Evolutionary conservation across 768 basidiomycete genomes (phyloP), one percentile per base, ranked within the genome.

Genomic region (Podaxis sp.): DNA sequence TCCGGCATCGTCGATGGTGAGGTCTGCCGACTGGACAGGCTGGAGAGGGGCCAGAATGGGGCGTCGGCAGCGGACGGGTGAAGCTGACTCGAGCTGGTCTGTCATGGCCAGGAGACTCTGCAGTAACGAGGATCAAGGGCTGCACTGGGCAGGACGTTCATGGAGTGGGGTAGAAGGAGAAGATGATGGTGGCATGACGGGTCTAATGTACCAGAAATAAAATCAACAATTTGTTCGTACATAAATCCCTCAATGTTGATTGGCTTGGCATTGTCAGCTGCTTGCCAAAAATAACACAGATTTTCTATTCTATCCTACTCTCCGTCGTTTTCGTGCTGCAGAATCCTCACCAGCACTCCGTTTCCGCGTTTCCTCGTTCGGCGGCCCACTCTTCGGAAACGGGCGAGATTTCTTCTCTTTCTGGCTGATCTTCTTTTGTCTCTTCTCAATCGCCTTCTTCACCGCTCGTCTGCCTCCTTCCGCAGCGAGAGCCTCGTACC

Each of bases 351-450:
- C 54, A 52, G 63, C 60, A 8, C n/a, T 60, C 26, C 58, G 44
- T 51, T 63, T 63, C 30, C 58, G 28, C 28, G 52, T 33, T 53
- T 52, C 42, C 64, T 66, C 66, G 42, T 65, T 63, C 44, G 49
- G 56, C 7, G 49, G 54, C 49, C 56, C 62, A 22, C 69, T 71
- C 63, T 72, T 77, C 2, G 71, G 70, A 67, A 87, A 89, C 12
- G 95, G 95, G 58, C 93, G 79, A 61, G 83, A 87, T 69, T 85
- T 90, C 76, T 96, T 96, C 80, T 96, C 95, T 74, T 91, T 95
- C 74, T 94, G 92, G 56, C 83, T 82, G 19, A 89, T 78, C 79
- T 95, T 96, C 74, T 86, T 92, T 75, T 92, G 87, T 73, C 87
- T 95, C 82, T 92, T 96, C 68, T 92, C 92, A 30, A 96, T 87